A percentile compares a stretch with the other conserved stretches of the same genome.
These are phyloP conservation scores for Paradendryphiella salina DNA, from an alignment of 2,329 filamentous ascomycete species.

Conservation along the genomic window DNA sequence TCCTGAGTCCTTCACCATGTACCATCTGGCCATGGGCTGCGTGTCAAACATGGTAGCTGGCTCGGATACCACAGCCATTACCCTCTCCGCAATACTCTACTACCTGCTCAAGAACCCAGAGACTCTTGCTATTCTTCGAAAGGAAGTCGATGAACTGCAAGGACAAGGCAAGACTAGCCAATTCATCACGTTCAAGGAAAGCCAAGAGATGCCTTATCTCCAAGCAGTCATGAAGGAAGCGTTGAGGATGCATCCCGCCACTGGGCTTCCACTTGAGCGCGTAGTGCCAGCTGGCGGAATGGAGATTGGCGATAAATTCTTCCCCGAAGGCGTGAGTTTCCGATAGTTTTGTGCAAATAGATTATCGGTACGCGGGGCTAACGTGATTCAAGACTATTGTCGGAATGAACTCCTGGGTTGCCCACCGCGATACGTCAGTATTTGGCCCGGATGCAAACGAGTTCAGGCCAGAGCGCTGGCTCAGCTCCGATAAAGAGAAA, in stretches of 20 bases:
- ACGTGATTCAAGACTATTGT: conserved; percentile 18
- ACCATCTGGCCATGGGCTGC: conserved; percentile 45
- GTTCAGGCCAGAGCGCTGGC: conserved; percentile 30
- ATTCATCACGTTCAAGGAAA: conserved; percentile 23
- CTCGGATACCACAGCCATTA: conserved; percentile 51
- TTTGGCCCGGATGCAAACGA: conserved; percentile 23
- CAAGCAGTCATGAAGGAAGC: conserved; percentile 37
- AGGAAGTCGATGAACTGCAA: conserved; percentile 17
- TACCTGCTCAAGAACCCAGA: conserved; percentile 23
- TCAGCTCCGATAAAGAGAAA: conserved; percentile 16
- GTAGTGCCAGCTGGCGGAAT: conserved; percentile 26
- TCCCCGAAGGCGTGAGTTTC: conserved; percentile 23
- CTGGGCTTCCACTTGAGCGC: conserved; percentile 27
- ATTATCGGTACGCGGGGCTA: neutral
- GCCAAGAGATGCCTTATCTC: conserved; percentile 36
- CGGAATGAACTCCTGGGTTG: conserved; percentile 28
- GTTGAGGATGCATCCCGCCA: conserved; percentile 30
- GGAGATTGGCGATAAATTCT: conserved; percentile 14
- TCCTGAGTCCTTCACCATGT: conserved; percentile 43
- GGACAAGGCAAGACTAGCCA: conserved; percentile 1
- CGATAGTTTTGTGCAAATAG: neutral
- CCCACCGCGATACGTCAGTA: conserved; percentile 19
- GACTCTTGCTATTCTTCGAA: conserved; percentile 16
- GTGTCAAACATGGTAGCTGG: conserved; percentile 47
- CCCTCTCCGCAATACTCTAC: conserved; percentile 33